A percentile compares a stretch with the other conserved stretches of the same genome.
Evolutionary conservation across 495 filamentous ascomycete species (phyloP).

Genomic region (Hypoxylon lienhwacheense): DNA sequence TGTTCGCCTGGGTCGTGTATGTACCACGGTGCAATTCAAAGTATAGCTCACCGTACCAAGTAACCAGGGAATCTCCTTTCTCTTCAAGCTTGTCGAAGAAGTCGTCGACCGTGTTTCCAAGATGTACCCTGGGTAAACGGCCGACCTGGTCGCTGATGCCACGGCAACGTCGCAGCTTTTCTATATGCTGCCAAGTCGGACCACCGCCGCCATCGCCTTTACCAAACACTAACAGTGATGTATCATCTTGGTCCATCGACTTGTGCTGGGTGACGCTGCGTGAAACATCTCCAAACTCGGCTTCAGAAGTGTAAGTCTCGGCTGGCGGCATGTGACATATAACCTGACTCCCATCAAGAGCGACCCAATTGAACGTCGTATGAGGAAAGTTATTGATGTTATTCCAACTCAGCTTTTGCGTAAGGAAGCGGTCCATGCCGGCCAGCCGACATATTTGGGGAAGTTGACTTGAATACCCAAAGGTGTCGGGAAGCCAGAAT

Average conservation of each 20-base stretch:
- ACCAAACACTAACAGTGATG: conserved; percentile 87
- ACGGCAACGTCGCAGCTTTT: conserved; percentile 93
- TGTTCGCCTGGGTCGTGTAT: conserved; percentile 96
- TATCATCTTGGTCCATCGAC: conserved; percentile 86
- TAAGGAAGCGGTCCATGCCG: conserved; percentile 95
- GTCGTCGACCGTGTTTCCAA: conserved; percentile 93
- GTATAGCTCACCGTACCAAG: conserved; percentile 98
- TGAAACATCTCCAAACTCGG: conserved; percentile 93
- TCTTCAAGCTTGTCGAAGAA: conserved; percentile 85
- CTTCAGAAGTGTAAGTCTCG: conserved; percentile 92
- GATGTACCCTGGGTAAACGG: conserved; percentile 78
- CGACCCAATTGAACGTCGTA: conserved; percentile 97
- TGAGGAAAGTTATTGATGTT: conserved; percentile 99
- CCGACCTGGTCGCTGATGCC: conserved; percentile 89
- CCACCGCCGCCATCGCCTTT: conserved; percentile 96
- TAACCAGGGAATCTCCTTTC: conserved; percentile 77
- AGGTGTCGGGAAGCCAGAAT: conserved; percentile 98
- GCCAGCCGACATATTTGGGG: conserved; percentile 89
- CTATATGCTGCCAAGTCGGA: conserved; percentile 88
- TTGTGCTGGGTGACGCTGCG: conserved; percentile 92
- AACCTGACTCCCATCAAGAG: conserved; percentile 92
- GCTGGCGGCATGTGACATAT: conserved; percentile 95
- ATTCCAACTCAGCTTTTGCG: conserved; percentile 90
- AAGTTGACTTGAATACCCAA: conserved; percentile 93
- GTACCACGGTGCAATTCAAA: conserved; percentile 96